Conservation (phyloP, 1,284 basidiomycete genomes). For the Puccinia horiana region DNA sequence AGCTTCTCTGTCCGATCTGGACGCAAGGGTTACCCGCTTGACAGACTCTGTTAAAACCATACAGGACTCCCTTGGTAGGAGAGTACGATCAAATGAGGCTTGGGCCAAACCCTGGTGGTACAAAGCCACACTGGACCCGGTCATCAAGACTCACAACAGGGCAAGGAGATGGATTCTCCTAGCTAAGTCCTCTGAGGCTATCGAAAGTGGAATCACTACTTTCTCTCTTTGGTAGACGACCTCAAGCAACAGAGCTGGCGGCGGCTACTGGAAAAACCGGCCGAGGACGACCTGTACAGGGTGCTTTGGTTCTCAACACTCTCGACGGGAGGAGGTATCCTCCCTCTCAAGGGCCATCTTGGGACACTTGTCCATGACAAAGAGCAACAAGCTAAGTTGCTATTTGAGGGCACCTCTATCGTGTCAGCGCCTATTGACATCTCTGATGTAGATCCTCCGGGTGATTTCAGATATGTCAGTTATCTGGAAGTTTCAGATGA, state of each 20-base stretch:
- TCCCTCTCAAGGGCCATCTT: neutral
- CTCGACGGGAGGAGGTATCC: neutral
- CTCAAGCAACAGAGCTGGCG: neutral
- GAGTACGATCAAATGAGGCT: neutral
- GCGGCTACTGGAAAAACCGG: neutral
- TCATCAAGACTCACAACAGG: neutral
- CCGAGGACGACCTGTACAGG: neutral
- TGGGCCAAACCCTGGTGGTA: slow-evolving; percentile 20
- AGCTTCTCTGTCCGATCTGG: neutral
- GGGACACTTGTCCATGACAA: neutral
- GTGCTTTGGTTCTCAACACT: neutral
- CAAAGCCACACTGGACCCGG: neutral
- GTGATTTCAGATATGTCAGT: neutral
- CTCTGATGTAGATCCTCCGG: neutral
- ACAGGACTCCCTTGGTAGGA: neutral
- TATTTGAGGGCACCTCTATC: too few species aligned
- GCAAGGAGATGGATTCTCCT: slow-evolving; percentile 1
- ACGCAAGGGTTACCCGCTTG: too few species aligned
- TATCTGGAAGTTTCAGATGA: neutral
- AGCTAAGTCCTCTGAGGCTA: too few species aligned
- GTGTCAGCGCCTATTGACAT: neutral
- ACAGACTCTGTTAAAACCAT: neutral
- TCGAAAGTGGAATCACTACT: too few species aligned
- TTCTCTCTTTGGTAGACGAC: too few species aligned
- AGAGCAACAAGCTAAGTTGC: neutral